Base-by-base conservation (phyloP, 2,329 filamentous ascomycete genomes). In the Venturia carpophila region DNA sequence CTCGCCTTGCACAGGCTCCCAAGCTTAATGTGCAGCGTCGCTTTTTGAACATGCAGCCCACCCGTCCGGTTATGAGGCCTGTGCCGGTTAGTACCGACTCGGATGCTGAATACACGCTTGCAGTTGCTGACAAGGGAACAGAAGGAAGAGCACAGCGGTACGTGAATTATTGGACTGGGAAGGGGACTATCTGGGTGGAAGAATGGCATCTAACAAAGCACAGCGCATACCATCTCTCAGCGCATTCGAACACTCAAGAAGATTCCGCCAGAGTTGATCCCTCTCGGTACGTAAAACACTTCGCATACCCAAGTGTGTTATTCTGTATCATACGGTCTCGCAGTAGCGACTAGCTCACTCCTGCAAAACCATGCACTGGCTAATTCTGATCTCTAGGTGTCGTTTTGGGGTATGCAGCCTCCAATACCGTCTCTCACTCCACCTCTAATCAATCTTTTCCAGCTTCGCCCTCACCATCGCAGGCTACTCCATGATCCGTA, bases 191-290 rank as follows among this genome's bases (percentile, higher is more conserved):
- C n/a, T 27, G 39, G 37, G 4, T 5, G 24, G 27, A 63, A 52
- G n/a, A 7, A 34, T 47, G 47, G 19, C 13, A 13, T 43, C 62
- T 63, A 43, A 63, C 30, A 17, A 4, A 21, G 15, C 64, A 64
- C 71, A 99, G 94, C 91, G 76, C 94, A 97, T 82, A 97, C 93
- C 73, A 87, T 97, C 79, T 96, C 93, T 70, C 94, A 97, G 83
- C 91, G 93, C 77, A 83, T 99, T 73, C 90, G 92, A 77, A 88
- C 87, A 76, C 83, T 97, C 75, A 92, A 89, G 84, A 87, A 87
- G 80, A 89, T 97, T 75, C 94, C 94, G 71, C 87, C 91, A 71
- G 94, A 99, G 84, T 84, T 99, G 84, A 86, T 92, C 72, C 94
- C 94, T 74, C 88, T 99, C 72, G 92, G 92, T 96, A 87, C 78